Evolutionary conservation across 768 basidiomycete species (phyloP), one percentile per base, ranked within the genome.

Genomic region (Tephrocybe sp.): DNA sequence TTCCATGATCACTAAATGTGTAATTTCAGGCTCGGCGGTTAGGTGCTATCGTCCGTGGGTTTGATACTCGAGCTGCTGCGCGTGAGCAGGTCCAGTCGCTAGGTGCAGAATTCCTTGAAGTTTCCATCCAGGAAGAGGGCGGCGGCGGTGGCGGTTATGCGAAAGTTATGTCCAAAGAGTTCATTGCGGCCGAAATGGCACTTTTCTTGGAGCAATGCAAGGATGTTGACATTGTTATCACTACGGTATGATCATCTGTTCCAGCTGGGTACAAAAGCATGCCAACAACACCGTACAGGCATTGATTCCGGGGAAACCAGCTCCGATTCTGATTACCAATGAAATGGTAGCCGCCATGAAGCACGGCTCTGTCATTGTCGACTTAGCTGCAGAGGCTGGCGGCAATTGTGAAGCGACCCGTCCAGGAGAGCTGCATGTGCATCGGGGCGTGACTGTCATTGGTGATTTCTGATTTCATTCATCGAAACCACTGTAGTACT

Each of bases 311-410:
- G 92, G 92, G 10, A 84, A 81, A 73, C 89, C 87, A 8, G 92
- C 92, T 2, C 92, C 92, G 0, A 93, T 84, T 63, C 65, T 94
- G 39, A 91, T 94, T 61, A 89, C 84, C 5, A 75, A 83, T 54
- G 86, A 89, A 73, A 92, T 93, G 87, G 77, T 94, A 12, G 80
- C 84, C 35, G 87, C 84, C n/a, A 92, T 94, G 92, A 92, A 89
- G 59, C 89, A 89, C 70, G 92, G 92, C 20, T 93, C 92, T 4
- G 84, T 94, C 23, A 81, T 94, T 46, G 91, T 93, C 22, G 92
- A 94, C 65, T 65, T 89, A 52, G 92, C 92, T 34, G 86, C 90
- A 13, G 92, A 94, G 69, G 80, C 89, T 39, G 91, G 92, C n/a
- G 92, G 92, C 12, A 94, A 94, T 55, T 93, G 92, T 60, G 86